These are phyloP conservation scores for Ogataea trehaloabstinens DNA, from an alignment of 805 yeast genomes.

Conservation along the genomic window DNA sequence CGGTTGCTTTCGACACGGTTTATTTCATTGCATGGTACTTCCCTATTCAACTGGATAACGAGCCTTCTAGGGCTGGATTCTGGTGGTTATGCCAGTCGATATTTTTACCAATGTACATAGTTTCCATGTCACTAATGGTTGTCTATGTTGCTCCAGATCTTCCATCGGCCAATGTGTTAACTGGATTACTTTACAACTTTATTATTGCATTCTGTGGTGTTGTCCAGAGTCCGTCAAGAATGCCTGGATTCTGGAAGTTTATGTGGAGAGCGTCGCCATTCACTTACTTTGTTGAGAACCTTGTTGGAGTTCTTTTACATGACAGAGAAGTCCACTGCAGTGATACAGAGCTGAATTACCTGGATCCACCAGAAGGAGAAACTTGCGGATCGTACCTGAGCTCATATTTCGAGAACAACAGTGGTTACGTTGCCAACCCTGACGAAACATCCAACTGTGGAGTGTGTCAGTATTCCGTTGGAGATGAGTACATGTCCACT, in stretches of 20 bases:
- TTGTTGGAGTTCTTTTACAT: slow-evolving; percentile 50
- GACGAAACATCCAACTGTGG: slow-evolving; percentile 47
- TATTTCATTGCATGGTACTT: slow-evolving; percentile 41
- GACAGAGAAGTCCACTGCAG: slow-evolving; percentile 51
- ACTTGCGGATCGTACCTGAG: slow-evolving; percentile 62
- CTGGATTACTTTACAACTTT: slow-evolving; percentile 55
- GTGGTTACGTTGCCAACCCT: slow-evolving; percentile 62
- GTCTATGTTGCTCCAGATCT: slow-evolving; percentile 64
- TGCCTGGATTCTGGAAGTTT: slow-evolving; percentile 85
- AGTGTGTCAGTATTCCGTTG: slow-evolving; percentile 44
- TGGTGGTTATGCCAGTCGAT: slow-evolving; percentile 36
- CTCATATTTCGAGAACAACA: slow-evolving; percentile 31
- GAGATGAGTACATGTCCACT: slow-evolving; percentile 45
- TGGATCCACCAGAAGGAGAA: slow-evolving; percentile 55
- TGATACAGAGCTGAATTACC: slow-evolving; percentile 44
- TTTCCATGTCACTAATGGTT: slow-evolving; percentile 51
- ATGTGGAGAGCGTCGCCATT: slow-evolving; percentile 75
- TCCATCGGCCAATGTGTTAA: slow-evolving; percentile 62
- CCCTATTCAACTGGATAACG: slow-evolving; percentile 34
- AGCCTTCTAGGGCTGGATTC: slow-evolving; percentile 44
- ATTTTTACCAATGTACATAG: slow-evolving; percentile 44
- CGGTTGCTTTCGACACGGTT: slow-evolving; percentile 46
- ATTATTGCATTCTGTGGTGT: slow-evolving; percentile 69
- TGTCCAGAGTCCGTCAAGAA: slow-evolving; percentile 48
- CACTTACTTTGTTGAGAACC: slow-evolving; percentile 62